phyloP scores from a whole-genome alignment of 495 filamentous ascomycete genomes.

The Sordaria brevicollis region DNA sequence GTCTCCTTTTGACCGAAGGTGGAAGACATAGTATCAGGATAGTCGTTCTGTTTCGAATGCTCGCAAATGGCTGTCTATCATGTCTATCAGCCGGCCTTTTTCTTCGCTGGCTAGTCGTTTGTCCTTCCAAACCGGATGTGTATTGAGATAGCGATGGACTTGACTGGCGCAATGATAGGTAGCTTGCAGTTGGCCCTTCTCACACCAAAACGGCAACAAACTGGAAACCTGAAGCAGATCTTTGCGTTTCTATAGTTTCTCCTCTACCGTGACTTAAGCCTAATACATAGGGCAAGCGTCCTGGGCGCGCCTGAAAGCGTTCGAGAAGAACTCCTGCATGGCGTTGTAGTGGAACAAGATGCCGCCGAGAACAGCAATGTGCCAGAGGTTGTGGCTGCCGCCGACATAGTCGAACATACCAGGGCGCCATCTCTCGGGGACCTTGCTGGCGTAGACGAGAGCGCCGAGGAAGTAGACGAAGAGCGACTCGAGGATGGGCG shows the following conservation, averaged over 20 bases:
- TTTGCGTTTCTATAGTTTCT: not conserved
- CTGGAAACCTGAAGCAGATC: not conserved
- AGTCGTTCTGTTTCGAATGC: not conserved
- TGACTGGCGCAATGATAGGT: not conserved
- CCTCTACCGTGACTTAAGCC: not conserved
- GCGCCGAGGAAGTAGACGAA: conserved; percentile 80
- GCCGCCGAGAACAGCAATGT: conserved; percentile 88
- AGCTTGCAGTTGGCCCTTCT: not conserved
- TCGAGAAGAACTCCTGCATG: conserved; percentile 89
- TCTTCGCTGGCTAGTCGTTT: not conserved
- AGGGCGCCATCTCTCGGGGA: conserved; percentile 87
- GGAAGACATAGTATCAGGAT: not conserved
- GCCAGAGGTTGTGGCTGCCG: conserved; percentile 95
- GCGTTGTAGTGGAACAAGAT: conserved; percentile 93
- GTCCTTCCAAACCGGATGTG: not conserved
- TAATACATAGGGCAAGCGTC: conserved; percentile 38
- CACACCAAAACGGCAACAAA: not conserved
- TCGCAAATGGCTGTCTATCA: not conserved
- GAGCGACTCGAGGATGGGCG: conserved; percentile 75
- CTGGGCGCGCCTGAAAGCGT: conserved; percentile 65
- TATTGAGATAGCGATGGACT: not conserved
- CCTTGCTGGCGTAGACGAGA: conserved; percentile 79
- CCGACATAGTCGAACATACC: conserved; percentile 92
- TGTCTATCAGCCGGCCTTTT: not conserved
- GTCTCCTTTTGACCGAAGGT: not conserved